Evolutionary conservation across 2,329 filamentous ascomycete species (phyloP), one percentile per base, ranked within the genome.

Genomic region (Sporothrix variecibatus): DNA sequence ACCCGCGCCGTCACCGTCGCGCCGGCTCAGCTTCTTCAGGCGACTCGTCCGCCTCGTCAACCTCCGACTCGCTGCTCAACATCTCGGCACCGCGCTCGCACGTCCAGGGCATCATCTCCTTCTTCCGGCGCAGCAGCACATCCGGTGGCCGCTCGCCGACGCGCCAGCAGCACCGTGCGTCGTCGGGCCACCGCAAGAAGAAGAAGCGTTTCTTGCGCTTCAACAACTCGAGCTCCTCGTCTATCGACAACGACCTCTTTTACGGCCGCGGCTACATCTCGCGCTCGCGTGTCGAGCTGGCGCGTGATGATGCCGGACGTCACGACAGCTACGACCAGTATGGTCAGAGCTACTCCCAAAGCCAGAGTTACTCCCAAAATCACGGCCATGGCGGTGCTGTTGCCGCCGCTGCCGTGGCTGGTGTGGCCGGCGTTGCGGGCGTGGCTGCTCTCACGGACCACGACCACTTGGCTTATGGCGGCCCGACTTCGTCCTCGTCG

Each of bases 231-330:
- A 89, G 87, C 23, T 87, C 86, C 1, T 89, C 87, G 0, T 89
- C 87, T 0, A 81, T 89, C 60, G 87, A 90, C 78, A 84, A 84
- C 64, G 88, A 89, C 78, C 81, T 90, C 72, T 87, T 86, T 3
- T 90, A 89, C 79, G 87, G 88, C n/a, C 82, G 81, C 58, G 87
- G 86, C 6, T 87, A 83, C 74, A 79, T 82, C 38, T 78, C 80
- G 62, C 78, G 76, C 74, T 76, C 69, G 71, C 78, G 43, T 46
- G 69, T 64, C 40, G 23, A 74, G 20, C 62, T 64, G 12, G 51
- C 76, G n/a, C 72, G 75, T 11, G 65, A 51, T 3, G 43, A 68
- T 23, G 51, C 51, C 23, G 23, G 65, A 67, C 64, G 23, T 6
- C 43, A 49, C 43, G 15, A 49, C 43, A 49, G 43, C 43, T 49